Evolutionary conservation across 2,329 filamentous ascomycete genomes (phyloP), one percentile per base, ranked within the genome.

Genomic region (Coniochaeta sp.): DNA sequence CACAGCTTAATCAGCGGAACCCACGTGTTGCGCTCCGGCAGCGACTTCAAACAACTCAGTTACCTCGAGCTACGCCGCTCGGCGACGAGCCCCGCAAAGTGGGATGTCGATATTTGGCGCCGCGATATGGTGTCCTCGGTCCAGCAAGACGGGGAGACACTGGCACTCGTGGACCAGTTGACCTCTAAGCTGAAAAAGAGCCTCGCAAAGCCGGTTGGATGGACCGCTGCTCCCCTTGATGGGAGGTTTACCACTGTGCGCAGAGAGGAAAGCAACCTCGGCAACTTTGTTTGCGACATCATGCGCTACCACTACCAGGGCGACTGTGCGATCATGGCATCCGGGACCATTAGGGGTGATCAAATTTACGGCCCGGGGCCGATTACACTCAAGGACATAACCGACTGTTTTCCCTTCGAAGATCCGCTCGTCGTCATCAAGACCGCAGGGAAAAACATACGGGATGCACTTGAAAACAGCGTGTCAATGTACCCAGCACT

Each of bases 391-490:
- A 90, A 90, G 68, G 91, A 96, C 67, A 84, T 96, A n/a, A 84
- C 92, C 61, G 89, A 90, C 58, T 96, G 91, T 69, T 96, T 96
- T 66, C 93, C 93, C 0, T 96, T 97, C 67, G 92, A 96, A 70
- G 92, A 96, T 64, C 91, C 92, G 0, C 89, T 93, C 1, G 88
- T 96, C 0, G 84, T 96, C 4, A 78, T 96, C 62, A 83, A 82
- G 36, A 80, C 91, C 5, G 85, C 78, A 0, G 93, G 93, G 0
- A 79, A 85, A 66, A 89, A 87, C 1, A 84, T 97, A 34, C 79
- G 87, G 67, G 87, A 86, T n/a, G 92, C 92, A 0, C 73, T 96
- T 1, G 92, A 96, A 72, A 96, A 96, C 66, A 86, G 88, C 0
- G 87, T 97, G 0, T 88, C 86, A 47, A 82, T 85, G 66, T 90